phyloP scores from a whole-genome alignment of 768 basidiomycete species.

The Inosperma sp. region DNA sequence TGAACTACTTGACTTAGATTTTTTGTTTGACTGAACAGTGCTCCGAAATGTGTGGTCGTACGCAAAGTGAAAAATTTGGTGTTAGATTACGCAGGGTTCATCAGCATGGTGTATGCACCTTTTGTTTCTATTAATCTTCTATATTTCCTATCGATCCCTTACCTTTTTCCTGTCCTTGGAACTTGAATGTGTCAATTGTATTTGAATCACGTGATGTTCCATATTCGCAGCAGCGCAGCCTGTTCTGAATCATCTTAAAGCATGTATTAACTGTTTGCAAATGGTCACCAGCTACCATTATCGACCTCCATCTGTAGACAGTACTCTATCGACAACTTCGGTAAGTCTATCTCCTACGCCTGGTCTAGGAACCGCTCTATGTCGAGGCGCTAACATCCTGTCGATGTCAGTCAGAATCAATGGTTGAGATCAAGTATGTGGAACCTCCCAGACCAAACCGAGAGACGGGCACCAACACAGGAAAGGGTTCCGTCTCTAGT shows the following conservation, averaged over 20 bases:
- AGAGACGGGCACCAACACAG: background rate
- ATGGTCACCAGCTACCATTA: too few relatives aligned
- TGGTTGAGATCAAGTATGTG: slow-evolving; percentile 70
- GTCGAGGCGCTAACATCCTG: background rate
- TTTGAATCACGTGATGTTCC: too few relatives aligned
- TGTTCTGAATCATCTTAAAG: background rate
- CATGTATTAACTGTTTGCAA: slow-evolving; percentile 6
- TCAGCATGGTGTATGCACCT: slow-evolving; percentile 1
- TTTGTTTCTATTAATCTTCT: background rate
- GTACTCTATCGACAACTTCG: slow-evolving; percentile 27
- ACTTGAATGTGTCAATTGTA: too few relatives aligned
- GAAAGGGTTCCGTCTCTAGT: too few relatives aligned
- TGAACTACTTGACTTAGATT: slow-evolving; percentile 3
- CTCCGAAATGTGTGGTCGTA: slow-evolving; percentile 96
- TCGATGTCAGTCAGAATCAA: slow-evolving; percentile 46
- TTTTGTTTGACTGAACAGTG: slow-evolving; percentile 45
- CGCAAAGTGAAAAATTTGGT: slow-evolving; percentile 65
- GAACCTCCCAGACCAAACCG: slow-evolving; percentile 20
- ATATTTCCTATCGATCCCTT: background rate
- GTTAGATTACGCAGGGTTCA: background rate
- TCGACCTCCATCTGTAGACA: slow-evolving; percentile 9
- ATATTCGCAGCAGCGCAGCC: slow-evolving; percentile 1
- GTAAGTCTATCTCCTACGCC: slow-evolving; percentile 18
- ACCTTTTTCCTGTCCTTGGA: too few relatives aligned
- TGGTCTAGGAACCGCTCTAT: too few relatives aligned